A percentile compares a stretch with the other conserved stretches of the same genome.
Evolutionary conservation across 768 basidiomycete genomes (phyloP).

Genomic region (Coprinellus micaceus): DNA sequence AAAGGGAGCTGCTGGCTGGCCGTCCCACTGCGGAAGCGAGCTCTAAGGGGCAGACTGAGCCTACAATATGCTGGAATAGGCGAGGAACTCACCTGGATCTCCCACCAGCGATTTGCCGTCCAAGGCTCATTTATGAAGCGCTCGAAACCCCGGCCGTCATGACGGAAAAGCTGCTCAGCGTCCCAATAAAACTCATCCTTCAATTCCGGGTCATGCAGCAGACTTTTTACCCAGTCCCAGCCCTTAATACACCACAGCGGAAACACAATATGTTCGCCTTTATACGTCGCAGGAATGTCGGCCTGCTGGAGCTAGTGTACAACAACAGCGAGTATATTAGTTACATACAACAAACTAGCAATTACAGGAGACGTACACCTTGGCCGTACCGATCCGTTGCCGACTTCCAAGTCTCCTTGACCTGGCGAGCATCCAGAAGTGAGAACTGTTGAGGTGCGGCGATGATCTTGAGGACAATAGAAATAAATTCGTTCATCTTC

Average conservation of each 20-base stretch:
- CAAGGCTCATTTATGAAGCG: constrained; percentile 34
- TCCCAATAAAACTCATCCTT: constrained; percentile 15
- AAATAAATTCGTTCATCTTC: neutral
- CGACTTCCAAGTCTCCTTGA: neutral
- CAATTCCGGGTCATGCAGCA: constrained; percentile 11
- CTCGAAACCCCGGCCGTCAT: constrained; percentile 19
- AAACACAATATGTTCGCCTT: constrained; percentile 3
- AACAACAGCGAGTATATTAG: no score
- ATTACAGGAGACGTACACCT: neutral
- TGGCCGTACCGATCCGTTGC: neutral
- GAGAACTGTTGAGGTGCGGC: neutral
- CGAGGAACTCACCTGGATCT: constrained; percentile 28
- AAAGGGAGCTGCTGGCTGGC: constrained; percentile 27
- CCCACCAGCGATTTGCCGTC: constrained; percentile 34
- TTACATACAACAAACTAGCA: neutral
- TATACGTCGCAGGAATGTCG: neutral
- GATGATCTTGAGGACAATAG: neutral
- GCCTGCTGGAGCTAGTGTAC: no score
- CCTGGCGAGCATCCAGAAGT: neutral
- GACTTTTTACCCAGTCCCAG: constrained; percentile 16
- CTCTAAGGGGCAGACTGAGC: neutral
- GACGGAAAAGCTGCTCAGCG: constrained; percentile 22
- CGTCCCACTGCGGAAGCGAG: no score
- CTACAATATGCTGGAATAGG: constrained; percentile 1
- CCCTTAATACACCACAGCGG: constrained; percentile 8